Evolutionary conservation across 1,284 basidiomycete species (phyloP).

Genomic region (Ustilago tritici): DNA sequence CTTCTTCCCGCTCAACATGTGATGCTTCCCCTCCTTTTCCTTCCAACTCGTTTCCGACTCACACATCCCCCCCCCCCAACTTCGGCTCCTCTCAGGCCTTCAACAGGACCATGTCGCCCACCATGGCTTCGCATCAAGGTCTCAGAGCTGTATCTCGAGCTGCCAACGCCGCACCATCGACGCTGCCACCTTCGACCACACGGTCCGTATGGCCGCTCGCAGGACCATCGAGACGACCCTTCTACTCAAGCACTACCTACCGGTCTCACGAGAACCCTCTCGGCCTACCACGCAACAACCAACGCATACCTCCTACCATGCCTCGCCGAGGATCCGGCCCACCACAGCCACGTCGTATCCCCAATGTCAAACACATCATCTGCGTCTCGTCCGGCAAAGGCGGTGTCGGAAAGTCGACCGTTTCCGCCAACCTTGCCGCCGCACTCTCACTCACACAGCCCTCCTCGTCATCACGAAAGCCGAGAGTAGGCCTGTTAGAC

Average conservation of each 20-base stretch:
- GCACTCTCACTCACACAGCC: slow-evolving; percentile 72
- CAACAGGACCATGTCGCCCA: neutral
- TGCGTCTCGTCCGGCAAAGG: slow-evolving; percentile 95
- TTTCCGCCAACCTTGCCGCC: slow-evolving; percentile 89
- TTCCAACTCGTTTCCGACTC: neutral
- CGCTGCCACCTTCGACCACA: neutral
- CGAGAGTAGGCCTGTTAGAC: slow-evolving; percentile 86
- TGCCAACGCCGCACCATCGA: neutral
- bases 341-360: slow-evolving; percentile 72
- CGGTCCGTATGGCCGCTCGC: neutral
- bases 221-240: slow-evolving; percentile 1
- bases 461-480: slow-evolving; percentile 18
- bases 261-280: slow-evolving; percentile 62
- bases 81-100: neutral
- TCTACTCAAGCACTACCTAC: neutral
- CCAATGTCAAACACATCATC: slow-evolving; percentile 76
- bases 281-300: slow-evolving; percentile 65
- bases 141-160: neutral
- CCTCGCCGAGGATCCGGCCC: slow-evolving; percentile 68
- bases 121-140: too few relatives aligned
- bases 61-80: neutral
- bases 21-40: neutral
- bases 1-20: neutral
- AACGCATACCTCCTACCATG: slow-evolving; percentile 60
- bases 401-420: slow-evolving; percentile 95